A percentile compares a stretch with the other conserved stretches of the same genome.
Evolutionary conservation across 352 stramenopile species (phyloP).

Genomic region (Globisporangium solare): DNA sequence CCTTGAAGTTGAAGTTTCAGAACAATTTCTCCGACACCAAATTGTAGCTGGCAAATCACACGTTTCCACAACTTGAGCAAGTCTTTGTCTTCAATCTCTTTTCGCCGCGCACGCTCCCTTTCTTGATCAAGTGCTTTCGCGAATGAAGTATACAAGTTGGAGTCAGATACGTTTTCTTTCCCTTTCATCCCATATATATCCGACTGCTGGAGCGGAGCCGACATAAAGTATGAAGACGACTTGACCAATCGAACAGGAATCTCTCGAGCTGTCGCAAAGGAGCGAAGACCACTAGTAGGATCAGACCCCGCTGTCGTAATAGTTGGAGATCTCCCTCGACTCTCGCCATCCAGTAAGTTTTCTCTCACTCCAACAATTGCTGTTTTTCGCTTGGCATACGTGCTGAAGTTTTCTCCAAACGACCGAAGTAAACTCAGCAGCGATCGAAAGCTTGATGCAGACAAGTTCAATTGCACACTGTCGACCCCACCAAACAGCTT

Average conservation of each 20-base stretch:
- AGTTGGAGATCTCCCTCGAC: not conserved
- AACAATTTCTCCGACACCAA: slow-evolving; percentile 46
- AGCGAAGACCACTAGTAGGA: slow-evolving; percentile 5
- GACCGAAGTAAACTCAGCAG: slow-evolving; percentile 60
- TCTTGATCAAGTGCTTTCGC: slow-evolving; percentile 34
- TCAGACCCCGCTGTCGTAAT: slow-evolving; percentile 5
- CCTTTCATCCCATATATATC: slow-evolving; percentile 8
- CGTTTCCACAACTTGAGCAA: slow-evolving; percentile 79
- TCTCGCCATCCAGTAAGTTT: not conserved
- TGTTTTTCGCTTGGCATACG: slow-evolving; percentile 31
- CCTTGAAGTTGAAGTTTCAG: slow-evolving; percentile 55
- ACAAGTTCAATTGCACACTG: slow-evolving; percentile 70
- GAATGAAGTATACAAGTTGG: slow-evolving; percentile 33
- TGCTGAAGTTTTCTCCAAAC: slow-evolving; percentile 64
- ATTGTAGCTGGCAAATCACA: slow-evolving; percentile 52
- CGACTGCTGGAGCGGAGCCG: slow-evolving; percentile 7
- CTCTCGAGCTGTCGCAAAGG: slow-evolving; percentile 9
- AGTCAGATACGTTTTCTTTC: slow-evolving; percentile 18
- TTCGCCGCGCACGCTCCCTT: slow-evolving; percentile 26
- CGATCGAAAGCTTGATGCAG: slow-evolving; percentile 47
- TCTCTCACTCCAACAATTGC: slow-evolving; percentile 5
- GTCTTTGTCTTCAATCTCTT: slow-evolving; percentile 64
- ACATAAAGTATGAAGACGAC: slow-evolving; percentile 19
- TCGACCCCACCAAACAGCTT: slow-evolving; percentile 73
- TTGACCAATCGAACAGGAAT: slow-evolving; percentile 17